Conservation (phyloP, 2,329 filamentous ascomycete genomes). For the Plectosphaerella cucumerina region DNA sequence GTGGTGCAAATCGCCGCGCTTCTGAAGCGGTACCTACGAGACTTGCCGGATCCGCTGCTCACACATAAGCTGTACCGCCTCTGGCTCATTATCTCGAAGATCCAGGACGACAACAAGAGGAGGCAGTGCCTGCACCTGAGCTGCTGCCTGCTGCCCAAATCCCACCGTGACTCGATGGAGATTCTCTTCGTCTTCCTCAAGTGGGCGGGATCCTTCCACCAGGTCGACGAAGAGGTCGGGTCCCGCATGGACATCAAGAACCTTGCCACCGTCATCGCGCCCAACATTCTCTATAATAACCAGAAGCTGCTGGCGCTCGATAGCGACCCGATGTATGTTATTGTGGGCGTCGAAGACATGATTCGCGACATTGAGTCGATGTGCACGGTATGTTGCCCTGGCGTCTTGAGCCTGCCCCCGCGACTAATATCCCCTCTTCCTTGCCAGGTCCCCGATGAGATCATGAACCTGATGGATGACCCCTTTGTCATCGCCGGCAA, state of each 20-base stretch:
- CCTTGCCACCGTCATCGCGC: constrained; percentile 92
- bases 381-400: constrained; percentile 76
- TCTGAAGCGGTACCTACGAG: constrained; percentile 89
- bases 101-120: constrained; percentile 75
- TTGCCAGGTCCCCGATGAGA: constrained; percentile 81
- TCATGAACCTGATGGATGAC: constrained; percentile 82
- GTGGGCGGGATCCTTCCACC: constrained; percentile 95
- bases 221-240: constrained; percentile 92
- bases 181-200: constrained; percentile 95
- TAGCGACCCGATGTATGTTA: constrained; percentile 85
- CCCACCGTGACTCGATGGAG: constrained; percentile 89
- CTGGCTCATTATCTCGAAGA: constrained; percentile 87
- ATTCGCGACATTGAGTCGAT: constrained; percentile 94
- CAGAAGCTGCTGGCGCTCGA: constrained; percentile 66
- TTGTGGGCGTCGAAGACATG: constrained; percentile 85
- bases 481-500: constrained; percentile 65
- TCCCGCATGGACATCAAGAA: constrained; percentile 99
- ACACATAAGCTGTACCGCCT: constrained; percentile 92
- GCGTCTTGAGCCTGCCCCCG: neutral
- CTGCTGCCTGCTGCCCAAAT: constrained; percentile 88
- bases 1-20: constrained; percentile 92
- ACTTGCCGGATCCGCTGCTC: constrained; percentile 89
- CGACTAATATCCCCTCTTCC: constrained; percentile 11
- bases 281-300: constrained; percentile 81
- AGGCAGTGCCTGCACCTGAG: constrained; percentile 84